A percentile compares a stretch with the other conserved stretches of the same genome.
phyloP scores from a whole-genome alignment of 2,329 filamentous ascomycete genomes.

The Pseudogymnoascus sp. region DNA sequence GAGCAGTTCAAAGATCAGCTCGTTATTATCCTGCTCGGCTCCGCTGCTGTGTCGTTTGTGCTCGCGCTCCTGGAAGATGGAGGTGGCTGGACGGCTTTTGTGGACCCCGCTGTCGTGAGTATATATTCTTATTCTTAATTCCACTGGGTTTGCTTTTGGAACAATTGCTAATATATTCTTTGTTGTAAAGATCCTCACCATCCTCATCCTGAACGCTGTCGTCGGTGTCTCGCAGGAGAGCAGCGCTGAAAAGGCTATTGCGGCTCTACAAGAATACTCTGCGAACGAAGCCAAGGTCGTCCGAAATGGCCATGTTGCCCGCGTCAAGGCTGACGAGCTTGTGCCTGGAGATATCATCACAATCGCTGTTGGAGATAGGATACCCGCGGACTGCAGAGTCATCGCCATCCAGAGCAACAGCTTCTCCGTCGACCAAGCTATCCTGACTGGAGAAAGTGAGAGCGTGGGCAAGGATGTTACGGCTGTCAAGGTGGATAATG shows the following conservation, averaged over 20 bases:
- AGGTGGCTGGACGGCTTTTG: slow-evolving; percentile 93
- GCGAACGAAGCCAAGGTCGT: slow-evolving; percentile 49
- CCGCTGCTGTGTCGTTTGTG: slow-evolving; percentile 86
- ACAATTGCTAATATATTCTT: slow-evolving; percentile 17
- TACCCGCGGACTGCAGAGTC: slow-evolving; percentile 74
- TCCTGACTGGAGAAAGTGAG: slow-evolving; percentile 94
- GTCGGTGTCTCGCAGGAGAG: slow-evolving; percentile 56
- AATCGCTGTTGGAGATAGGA: slow-evolving; percentile 56
- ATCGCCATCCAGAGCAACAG: slow-evolving; percentile 92
- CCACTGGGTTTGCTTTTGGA: neutral
- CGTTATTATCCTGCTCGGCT: slow-evolving; percentile 87
- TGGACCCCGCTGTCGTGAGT: slow-evolving; percentile 88
- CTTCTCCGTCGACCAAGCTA: slow-evolving; percentile 93
- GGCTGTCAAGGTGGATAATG: slow-evolving; percentile 65
- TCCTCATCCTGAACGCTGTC: slow-evolving; percentile 61
- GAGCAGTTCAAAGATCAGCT: slow-evolving; percentile 99
- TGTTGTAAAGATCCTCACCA: slow-evolving; percentile 72
- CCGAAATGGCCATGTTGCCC: slow-evolving; percentile 42
- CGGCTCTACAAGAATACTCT: slow-evolving; percentile 36
- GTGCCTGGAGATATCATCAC: slow-evolving; percentile 59
- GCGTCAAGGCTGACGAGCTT: slow-evolving; percentile 46
- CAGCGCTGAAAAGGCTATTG: slow-evolving; percentile 53
- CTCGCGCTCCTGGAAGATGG: slow-evolving; percentile 88
- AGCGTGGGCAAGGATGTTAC: slow-evolving; percentile 79
- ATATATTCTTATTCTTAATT: slow-evolving; percentile 23